A percentile compares a stretch with the other conserved stretches of the same genome.
phyloP scores from a whole-genome alignment of 2,329 filamentous ascomycete species.

The Trichoderma oligosporum region DNA sequence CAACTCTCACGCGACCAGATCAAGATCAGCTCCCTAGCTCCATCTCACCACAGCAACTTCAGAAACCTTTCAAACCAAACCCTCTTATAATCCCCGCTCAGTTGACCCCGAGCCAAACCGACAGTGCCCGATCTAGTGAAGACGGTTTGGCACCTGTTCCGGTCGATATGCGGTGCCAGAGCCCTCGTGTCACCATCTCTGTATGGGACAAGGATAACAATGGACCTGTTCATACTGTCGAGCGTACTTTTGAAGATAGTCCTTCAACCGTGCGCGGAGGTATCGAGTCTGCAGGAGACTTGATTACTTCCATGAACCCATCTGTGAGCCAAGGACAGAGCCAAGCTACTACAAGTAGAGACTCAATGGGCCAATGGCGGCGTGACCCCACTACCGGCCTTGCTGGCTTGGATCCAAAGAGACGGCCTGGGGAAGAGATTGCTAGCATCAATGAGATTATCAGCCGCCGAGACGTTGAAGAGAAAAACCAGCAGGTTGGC shows the following conservation, averaged over 20 bases:
- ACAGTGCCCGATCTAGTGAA: conserved; percentile 49
- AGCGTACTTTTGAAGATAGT: conserved; percentile 39
- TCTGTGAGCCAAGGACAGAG: conserved; percentile 19
- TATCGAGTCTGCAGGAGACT: conserved; percentile 40
- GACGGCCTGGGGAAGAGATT: conserved; percentile 42
- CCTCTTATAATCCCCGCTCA: conserved; percentile 34
- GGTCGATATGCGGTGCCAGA: conserved; percentile 44
- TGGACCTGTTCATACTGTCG: conserved; percentile 37
- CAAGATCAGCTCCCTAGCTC: conserved; percentile 33
- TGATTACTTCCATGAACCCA: conserved; percentile 34
- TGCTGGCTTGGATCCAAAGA: conserved; percentile 46
- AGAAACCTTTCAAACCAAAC: conserved; percentile 36
- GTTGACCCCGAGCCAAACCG: conserved; percentile 49
- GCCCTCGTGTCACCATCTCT: conserved; percentile 55
- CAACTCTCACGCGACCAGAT: conserved; percentile 25
- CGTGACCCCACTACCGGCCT: conserved; percentile 39
- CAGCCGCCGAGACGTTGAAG: conserved; percentile 38
- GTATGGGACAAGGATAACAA: conserved; percentile 48
- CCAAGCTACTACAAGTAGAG: conserved; percentile 29
- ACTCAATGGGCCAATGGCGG: conserved; percentile 42
- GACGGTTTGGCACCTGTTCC: conserved; percentile 42
- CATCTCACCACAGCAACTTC: conserved; percentile 42
- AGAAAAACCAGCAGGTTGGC: conserved; percentile 49
- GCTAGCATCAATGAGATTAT: conserved; percentile 49
- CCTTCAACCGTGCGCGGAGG: conserved; percentile 35